phyloP scores from a whole-genome alignment of 2,329 filamentous ascomycete species.

The Monosporascus sp. region DNA sequence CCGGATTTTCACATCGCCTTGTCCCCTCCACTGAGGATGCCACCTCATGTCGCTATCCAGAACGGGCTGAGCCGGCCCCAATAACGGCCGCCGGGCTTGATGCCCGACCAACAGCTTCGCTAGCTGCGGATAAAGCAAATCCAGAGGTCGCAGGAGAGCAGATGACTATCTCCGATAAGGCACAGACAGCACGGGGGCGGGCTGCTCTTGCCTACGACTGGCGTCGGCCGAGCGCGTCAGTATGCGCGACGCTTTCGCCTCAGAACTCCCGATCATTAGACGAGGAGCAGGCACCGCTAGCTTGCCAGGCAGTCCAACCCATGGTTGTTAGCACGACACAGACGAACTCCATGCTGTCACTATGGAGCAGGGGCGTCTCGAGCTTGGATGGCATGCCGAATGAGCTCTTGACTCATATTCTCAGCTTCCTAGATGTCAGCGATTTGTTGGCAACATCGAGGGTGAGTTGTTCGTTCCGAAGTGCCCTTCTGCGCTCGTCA shows the following conservation, averaged over 20 bases:
- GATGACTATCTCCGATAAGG: conserved; percentile 4
- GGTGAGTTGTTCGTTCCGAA: conserved; percentile 35
- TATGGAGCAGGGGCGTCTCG: conserved; percentile 19
- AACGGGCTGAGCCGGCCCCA: conserved; percentile 17
- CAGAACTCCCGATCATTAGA: background rate
- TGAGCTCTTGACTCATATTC: conserved; percentile 51
- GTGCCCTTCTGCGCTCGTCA: background rate
- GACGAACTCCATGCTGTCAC: conserved; percentile 11
- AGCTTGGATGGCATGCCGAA: conserved; percentile 44
- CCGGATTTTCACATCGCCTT: conserved; percentile 11
- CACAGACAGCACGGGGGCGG: conserved; percentile 12
- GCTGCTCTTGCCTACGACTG: background rate
- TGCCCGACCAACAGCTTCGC: conserved; percentile 22
- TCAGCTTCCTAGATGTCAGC: conserved; percentile 51
- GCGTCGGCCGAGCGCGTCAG: background rate
- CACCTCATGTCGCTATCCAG: conserved; percentile 12
- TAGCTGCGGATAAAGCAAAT: conserved; percentile 6
- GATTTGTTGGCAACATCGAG: conserved; percentile 52
- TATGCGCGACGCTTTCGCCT: background rate
- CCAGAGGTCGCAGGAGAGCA: conserved; percentile 1
- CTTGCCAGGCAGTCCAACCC: conserved; percentile 4
- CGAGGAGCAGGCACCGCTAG: background rate
- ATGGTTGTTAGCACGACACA: conserved; percentile 3
- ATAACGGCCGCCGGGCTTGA: conserved; percentile 21
- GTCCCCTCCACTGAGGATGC: conserved; percentile 16